Evolutionary conservation across 768 basidiomycete genomes (phyloP).

Genomic region (Agrocybe praecox): DNA sequence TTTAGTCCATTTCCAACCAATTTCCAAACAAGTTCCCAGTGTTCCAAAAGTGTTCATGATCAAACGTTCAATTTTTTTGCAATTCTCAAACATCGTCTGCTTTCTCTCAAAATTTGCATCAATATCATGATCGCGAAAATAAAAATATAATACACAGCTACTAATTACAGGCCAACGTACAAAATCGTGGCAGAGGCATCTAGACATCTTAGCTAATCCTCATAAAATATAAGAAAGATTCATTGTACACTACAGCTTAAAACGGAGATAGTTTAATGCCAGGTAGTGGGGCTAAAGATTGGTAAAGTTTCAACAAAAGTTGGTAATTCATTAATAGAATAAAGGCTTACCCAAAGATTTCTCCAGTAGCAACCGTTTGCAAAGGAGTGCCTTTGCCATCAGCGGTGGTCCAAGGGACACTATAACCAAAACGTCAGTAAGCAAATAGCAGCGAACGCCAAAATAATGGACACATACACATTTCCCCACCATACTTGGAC

Average conservation of each 20-base stretch:
- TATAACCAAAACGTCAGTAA: conserved; percentile 12
- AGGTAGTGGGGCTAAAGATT: conserved; percentile 18
- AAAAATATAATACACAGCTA: not conserved
- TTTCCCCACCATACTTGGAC: conserved; percentile 79
- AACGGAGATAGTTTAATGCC: conserved; percentile 14
- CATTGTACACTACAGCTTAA: not conserved
- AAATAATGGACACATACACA: conserved; percentile 37
- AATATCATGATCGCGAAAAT: too few relatives aligned
- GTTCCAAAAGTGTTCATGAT: too few relatives aligned
- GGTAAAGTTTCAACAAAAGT: too few relatives aligned
- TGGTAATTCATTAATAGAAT: not conserved
- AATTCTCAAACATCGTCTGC: too few relatives aligned
- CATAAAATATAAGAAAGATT: not conserved
- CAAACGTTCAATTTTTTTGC: too few relatives aligned
- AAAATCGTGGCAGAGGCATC: not conserved
- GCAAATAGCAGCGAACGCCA: not conserved
- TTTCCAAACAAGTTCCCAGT: too few relatives aligned
- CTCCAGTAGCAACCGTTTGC: conserved; percentile 24
- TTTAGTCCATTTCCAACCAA: too few relatives aligned
- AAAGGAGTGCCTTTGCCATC: conserved; percentile 41
- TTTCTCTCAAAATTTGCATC: too few relatives aligned
- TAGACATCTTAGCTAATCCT: not conserved
- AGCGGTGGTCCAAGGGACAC: conserved; percentile 41
- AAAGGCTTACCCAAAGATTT: conserved; percentile 20
- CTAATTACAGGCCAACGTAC: not conserved